Base-by-base conservation (phyloP, 2,329 filamentous ascomycete genomes). In the Cryphonectria parasitica region DNA sequence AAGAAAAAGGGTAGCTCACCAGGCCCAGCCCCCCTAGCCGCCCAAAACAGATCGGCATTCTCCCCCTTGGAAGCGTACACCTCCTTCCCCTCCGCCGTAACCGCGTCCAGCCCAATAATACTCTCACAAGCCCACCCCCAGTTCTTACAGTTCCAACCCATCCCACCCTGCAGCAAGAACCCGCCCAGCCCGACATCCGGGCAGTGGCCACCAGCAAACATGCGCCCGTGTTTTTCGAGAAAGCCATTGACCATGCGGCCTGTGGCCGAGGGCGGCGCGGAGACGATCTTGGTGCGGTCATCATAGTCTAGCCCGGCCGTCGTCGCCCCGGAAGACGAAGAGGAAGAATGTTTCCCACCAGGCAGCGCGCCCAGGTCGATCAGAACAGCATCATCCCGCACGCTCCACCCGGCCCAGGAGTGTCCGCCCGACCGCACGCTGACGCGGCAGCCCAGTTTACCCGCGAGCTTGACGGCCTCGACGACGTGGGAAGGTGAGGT, bases 71-170 rank as follows among this genome's bases (percentile, higher is more conserved):
- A 78, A 71, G 79, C 81, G 69, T 79, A 77, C 22, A 83, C 71
- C 70, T 77, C 73, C 68, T 79, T 75, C 0, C 80, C 84, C 8
- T 83, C 76, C 0, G 84, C 84, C 0, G 83, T 84, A 1, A 87
- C 83, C 1, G 85, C 83, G 69, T 87, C 84, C 13, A 87, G 73
- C 1, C 78, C 83, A 2, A 80, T 67, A 1, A 87, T 77, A 19
- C 77, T 76, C 73, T 87, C 83, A 68, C 86, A 88, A 0, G 85
- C 85, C 83, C 84, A 87, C 0, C 86, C 86, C 86, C 85, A 88
- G 72, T 84, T 85, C 76, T 82, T 84, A 73, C 83, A 87, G 74
- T 87, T 87, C 86, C 86, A 89, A 0, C 86, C 86, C 84, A 88
- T 87, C 1, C 86, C 86, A 0, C 86, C 87, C 73, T 88, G 86